Evolutionary conservation across 1,284 basidiomycete genomes (phyloP).

Genomic region (Trichosporon ovoides): DNA sequence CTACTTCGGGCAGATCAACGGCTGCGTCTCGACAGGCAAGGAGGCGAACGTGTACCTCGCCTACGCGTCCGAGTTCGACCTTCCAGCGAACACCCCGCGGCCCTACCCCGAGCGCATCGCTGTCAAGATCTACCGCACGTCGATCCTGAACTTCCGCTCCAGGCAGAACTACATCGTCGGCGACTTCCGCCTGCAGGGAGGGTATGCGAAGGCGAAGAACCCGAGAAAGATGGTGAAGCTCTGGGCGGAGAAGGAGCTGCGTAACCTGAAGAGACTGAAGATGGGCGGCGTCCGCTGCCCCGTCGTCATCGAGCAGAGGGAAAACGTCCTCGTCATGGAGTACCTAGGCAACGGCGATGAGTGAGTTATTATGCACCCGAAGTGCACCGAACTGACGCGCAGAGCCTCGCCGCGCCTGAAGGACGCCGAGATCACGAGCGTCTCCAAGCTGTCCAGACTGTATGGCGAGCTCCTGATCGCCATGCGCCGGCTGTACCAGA

Average conservation of each 20-base stretch:
- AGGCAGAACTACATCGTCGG: constrained; percentile 86
- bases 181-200: constrained; percentile 87
- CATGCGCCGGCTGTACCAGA: constrained; percentile 78
- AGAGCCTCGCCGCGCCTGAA: constrained; percentile 88
- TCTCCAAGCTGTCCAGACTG: constrained; percentile 52
- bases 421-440: constrained; percentile 65
- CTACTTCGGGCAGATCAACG: constrained; percentile 78
- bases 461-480: constrained; percentile 78
- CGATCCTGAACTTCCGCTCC: constrained; percentile 95
- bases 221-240: constrained; percentile 98
- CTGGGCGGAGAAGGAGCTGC: constrained; percentile 99
- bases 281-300: constrained; percentile 80
- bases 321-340: constrained; percentile 95
- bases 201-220: constrained; percentile 79
- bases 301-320: constrained; percentile 83
- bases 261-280: constrained; percentile 81
- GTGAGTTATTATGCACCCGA: constrained; percentile 19
- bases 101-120: constrained; percentile 64
- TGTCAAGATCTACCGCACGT: constrained; percentile 98
- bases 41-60: constrained; percentile 96
- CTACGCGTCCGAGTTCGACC: constrained; percentile 54
- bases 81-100: constrained; percentile 50
- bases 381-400: constrained; percentile 13
- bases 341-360: constrained; percentile 72
- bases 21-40: constrained; percentile 91